Evolutionary conservation across 202 grass and related monocot genomes (phyloP).

Genomic region (Zizania palustris): DNA sequence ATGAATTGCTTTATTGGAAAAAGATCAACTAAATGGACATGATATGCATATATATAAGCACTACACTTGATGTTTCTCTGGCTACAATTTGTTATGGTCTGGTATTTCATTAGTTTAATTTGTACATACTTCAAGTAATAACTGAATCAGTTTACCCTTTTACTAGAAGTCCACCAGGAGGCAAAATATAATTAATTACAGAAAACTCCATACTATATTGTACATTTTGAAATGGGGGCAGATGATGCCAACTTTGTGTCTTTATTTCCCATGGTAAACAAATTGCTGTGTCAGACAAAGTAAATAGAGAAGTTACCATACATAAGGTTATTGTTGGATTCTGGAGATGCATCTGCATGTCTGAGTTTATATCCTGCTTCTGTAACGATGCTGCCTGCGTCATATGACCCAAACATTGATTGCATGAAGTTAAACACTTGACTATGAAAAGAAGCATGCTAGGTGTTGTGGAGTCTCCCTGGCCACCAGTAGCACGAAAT

Average conservation of each 20-base stretch:
- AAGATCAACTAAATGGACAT: conserved; percentile 33
- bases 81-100: not conserved
- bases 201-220: not conserved
- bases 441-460: not conserved
- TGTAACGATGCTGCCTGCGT: not conserved
- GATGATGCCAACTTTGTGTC: not conserved
- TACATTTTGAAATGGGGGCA: conserved; percentile 12
- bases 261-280: conserved; percentile 3
- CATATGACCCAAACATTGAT: too few relatives aligned
- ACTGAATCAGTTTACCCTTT: not conserved
- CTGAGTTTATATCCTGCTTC: not conserved
- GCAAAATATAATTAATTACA: conserved; percentile 17
- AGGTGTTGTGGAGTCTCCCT: conserved; percentile 16
- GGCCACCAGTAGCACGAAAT: conserved; percentile 12
- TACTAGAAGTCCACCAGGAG: conserved; percentile 10
- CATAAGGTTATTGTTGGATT: not conserved
- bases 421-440: conserved; percentile 4
- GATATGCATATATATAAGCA: conserved; percentile 1
- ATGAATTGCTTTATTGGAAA: conserved; percentile 18
- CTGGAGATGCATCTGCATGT: not conserved
- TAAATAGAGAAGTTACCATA: conserved; percentile 9
- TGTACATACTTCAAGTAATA: not conserved
- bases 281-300: conserved; percentile 2
- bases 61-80: conserved; percentile 6
- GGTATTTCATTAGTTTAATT: conserved; percentile 33